Evolutionary conservation across 495 filamentous ascomycete species (phyloP).

Genomic region (Halenospora varia): DNA sequence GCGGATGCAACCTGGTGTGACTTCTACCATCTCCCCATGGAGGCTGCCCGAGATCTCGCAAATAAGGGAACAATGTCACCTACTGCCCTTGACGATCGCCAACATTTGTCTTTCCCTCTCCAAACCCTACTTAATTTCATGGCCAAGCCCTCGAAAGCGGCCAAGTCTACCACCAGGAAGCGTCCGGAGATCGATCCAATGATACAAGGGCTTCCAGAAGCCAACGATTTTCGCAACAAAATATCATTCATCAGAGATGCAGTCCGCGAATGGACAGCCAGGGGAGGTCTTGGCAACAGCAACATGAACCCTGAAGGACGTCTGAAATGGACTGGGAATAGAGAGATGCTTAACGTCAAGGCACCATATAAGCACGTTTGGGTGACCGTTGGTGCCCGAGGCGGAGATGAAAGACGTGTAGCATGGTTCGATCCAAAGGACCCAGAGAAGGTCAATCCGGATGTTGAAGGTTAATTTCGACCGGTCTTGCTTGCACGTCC

Average conservation of each 20-base stretch:
- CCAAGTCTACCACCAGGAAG: slow-evolving; percentile 35
- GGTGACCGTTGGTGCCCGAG: slow-evolving; percentile 75
- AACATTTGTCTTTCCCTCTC: slow-evolving; percentile 57
- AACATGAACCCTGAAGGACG: slow-evolving; percentile 44
- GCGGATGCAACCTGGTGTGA: slow-evolving; percentile 71
- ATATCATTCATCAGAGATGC: slow-evolving; percentile 69
- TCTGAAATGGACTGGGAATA: slow-evolving; percentile 63
- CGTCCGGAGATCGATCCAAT: slow-evolving; percentile 52
- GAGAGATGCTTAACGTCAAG: slow-evolving; percentile 57
- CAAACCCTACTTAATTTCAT: slow-evolving; percentile 54
- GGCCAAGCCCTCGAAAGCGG: slow-evolving; percentile 33
- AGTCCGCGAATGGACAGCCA: slow-evolving; percentile 66
- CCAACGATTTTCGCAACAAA: slow-evolving; percentile 78
- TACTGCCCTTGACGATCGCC: slow-evolving; percentile 57
- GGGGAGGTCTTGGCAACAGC: slow-evolving; percentile 64
- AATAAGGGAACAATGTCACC: slow-evolving; percentile 61
- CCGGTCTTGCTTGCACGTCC: neutral
- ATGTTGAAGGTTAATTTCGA: slow-evolving; percentile 34
- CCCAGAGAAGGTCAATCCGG: slow-evolving; percentile 40
- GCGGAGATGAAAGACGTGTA: slow-evolving; percentile 58
- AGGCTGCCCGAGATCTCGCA: slow-evolving; percentile 59
- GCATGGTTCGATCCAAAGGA: slow-evolving; percentile 48
- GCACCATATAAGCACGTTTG: slow-evolving; percentile 68
- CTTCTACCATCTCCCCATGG: slow-evolving; percentile 76
- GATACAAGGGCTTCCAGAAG: slow-evolving; percentile 60